These are phyloP conservation scores for Melampsora larici-populina DNA, from an alignment of 1,284 basidiomycete genomes.

Conservation along the genomic window DNA sequence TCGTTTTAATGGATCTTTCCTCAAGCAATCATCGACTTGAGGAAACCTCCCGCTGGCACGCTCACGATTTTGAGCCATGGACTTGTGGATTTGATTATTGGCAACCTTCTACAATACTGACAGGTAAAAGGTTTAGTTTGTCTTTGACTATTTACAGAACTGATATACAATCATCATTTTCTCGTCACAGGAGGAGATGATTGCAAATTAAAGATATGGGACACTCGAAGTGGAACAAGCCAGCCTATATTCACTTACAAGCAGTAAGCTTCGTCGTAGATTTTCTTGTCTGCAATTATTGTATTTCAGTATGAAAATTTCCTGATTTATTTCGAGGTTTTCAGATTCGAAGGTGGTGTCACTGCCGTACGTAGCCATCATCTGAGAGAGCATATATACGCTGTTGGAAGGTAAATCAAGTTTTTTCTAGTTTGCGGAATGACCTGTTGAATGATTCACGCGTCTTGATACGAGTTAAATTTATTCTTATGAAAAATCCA, in stretches of 20 bases:
- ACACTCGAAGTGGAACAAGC: conserved; percentile 66
- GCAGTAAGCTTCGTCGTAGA: conserved; percentile 57
- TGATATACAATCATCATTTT: conserved; percentile 37
- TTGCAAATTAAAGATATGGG: conserved; percentile 84
- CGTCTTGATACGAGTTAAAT: conserved; percentile 1
- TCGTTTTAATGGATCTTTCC: conserved; percentile 13
- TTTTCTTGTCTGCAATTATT: background rate
- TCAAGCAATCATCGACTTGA: background rate
- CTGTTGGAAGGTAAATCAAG: conserved; percentile 74
- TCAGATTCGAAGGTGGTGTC: conserved; percentile 84
- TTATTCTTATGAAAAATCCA: conserved; percentile 12
- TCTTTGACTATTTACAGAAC: no score
- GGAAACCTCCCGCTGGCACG: conserved; percentile 63
- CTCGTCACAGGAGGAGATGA: conserved; percentile 78
- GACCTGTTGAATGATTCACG: background rate
- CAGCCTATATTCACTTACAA: conserved; percentile 70
- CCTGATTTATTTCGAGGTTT: background rate
- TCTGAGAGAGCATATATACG: conserved; percentile 72
- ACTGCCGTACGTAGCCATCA: conserved; percentile 86
- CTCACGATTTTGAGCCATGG: conserved; percentile 95
- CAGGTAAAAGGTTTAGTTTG: conserved; percentile 60
- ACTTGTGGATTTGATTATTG: conserved; percentile 84
- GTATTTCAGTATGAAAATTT: conserved; percentile 25
- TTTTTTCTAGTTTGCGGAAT: background rate
- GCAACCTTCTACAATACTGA: conserved; percentile 73